Base-by-base conservation (phyloP, 208 protist species). In the Trypanosomatidae sp. region DNA sequence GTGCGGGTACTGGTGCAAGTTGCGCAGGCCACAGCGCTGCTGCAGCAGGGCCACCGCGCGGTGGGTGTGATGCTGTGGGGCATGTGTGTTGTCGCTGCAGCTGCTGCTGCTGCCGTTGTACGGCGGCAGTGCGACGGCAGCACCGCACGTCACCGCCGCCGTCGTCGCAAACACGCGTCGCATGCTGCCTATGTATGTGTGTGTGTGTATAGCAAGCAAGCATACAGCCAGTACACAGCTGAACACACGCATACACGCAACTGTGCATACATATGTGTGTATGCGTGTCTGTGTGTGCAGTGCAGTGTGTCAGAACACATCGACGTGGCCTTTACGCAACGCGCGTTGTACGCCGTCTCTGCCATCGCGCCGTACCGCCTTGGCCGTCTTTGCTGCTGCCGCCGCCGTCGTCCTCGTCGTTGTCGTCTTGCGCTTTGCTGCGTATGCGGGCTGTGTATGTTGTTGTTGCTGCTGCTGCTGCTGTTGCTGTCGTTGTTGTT, bases 1-100 rank as follows among this genome's bases (percentile, higher is more conserved):
- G 37, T 85, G 71, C 1, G 74, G 68, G 51, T 89, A 90, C 53
- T 88, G 80, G 37, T 93, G 85, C 6, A 93, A 58, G 60, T 93
- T 93, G n/a, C 71, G 66, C 21, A 93, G 33, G 10, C 67, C 66
- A 6, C 76, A 58, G 1, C 61, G 55, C 47, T 85, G 78, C 33
- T 70, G 52, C 0, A 49, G 16, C 8, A 87, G 44, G 11, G 74
- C n/a, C n/a, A n/a, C n/a, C n/a, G n/a, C n/a, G n/a, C n/a, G n/a
- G 42, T 4, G 46, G n/a, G n/a, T 18, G 24, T 3, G 3, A 2
- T 16, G 39, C 2, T 21, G 3, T 0, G 39, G n/a, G 1, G 48
- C 43, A 5, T 35, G 37, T 0, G 16, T 10, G 25, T 3, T 28
- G 0, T n/a, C 25, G 16, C 16, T 11, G 25, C 22, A 16, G 13